Base-by-base conservation (phyloP, 2,329 filamentous ascomycete species). In the Metarhizium guizhouense region DNA sequence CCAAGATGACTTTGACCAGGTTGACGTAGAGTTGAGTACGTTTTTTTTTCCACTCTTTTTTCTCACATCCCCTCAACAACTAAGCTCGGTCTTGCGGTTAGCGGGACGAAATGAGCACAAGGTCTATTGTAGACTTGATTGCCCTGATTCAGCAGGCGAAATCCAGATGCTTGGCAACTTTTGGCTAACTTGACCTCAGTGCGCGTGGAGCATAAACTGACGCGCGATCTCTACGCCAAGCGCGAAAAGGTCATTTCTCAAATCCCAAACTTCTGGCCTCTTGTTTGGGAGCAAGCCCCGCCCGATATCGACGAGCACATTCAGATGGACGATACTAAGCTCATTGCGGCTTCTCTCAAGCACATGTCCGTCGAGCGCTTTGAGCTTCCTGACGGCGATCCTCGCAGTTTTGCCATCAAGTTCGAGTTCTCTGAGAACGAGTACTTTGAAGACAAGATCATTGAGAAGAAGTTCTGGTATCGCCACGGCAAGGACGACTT, bases 391-490 rank as follows among this genome's bases (percentile, higher is more conserved):
- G 67, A 74, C 58, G 90, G 88, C 66, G 88, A 94, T 66, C 93
- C 93, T 25, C 85, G 91, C 69, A 91, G 85, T 73, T 70, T 97
- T 64, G 76, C 80, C 58, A 82, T 95, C 76, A 84, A 76, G 59
- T 90, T 94, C 67, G 85, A 88, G 65, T 96, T 96, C 72, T 74
- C 73, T 57, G 80, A 85, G 60, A 97, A 97, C 73, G 84, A 90
- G 52, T 85, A 86, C 75, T 96, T 97, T 65, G 80, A 85, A 68
- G 80, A 96, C 74, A 78, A 75, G 54, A 81, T 85, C 54, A 74
- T 97, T 51, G 88, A 93, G 74, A 97, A 97, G 85, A 89, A 88
- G 68, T 96, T 97, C 74, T 93, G 86, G 82, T 90, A 86, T 79
- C 85, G 92, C 62, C 80, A 81, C 69, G 77, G 81, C 58, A 81